Conservation (phyloP, 108 stramenopile genomes). For the Nannochloropsis gaditana region DNA sequence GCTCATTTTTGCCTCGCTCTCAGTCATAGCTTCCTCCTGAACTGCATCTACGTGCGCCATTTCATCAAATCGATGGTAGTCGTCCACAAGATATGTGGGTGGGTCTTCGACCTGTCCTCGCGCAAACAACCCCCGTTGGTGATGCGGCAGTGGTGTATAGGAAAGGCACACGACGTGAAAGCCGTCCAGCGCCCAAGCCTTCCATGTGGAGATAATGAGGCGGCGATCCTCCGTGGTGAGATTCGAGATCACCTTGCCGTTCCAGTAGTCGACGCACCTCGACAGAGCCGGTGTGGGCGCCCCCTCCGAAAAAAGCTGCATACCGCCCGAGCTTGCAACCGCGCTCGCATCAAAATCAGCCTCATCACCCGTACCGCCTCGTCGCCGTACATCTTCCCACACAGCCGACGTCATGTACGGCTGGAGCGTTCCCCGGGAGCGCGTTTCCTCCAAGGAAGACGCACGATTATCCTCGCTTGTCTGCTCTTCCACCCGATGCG, state of each 20-base stretch:
- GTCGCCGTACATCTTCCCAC: conserved; percentile 37
- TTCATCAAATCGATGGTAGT: not conserved
- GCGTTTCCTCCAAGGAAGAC: conserved; percentile 38
- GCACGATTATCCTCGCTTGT: conserved; percentile 36
- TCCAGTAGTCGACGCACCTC: conserved; percentile 46
- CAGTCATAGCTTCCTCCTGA: not conserved
- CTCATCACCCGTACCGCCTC: conserved; percentile 26
- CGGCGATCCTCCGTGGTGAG: conserved; percentile 29
- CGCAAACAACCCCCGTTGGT: not conserved
- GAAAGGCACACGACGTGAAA: conserved; percentile 82
- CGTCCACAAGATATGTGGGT: not conserved
- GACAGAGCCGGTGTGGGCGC: conserved; percentile 28
- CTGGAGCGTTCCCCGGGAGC: conserved; percentile 43
- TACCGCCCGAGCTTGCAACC: not conserved
- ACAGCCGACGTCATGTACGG: conserved; percentile 48
- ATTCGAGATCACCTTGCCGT: conserved; percentile 41
- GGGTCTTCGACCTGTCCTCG: not conserved
- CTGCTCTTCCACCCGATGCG: conserved; percentile 45
- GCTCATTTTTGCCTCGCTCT: not conserved
- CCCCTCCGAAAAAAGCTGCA: conserved; percentile 23
- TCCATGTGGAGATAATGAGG: not conserved
- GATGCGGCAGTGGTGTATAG: conserved; percentile 79
- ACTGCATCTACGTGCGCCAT: not conserved
- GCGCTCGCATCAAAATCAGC: not conserved
- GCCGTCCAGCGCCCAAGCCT: conserved; percentile 57